Percentiles rank a stretch among this genome's conserved stretches.
Evolutionary conservation across 208 protist species (phyloP).

Genomic region (Wallacemonas sp.): DNA sequence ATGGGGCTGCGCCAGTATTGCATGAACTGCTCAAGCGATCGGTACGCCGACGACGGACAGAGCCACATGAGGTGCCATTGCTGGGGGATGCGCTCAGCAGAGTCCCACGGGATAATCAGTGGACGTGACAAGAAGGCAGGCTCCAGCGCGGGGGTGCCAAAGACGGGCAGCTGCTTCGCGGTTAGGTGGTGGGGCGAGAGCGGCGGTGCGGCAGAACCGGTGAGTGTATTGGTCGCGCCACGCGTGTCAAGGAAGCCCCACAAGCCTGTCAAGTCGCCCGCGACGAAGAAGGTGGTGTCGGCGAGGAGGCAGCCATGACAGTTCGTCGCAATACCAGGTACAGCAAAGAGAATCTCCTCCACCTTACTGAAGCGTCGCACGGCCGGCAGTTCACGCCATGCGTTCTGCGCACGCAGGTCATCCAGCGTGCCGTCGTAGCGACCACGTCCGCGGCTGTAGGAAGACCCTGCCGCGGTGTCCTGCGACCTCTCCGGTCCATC

Average conservation of each 20-base stretch:
- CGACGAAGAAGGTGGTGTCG: conserved; percentile 85
- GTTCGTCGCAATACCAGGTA: conserved; percentile 83
- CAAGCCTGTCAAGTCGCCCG: conserved; percentile 67
- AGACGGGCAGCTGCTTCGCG: conserved; percentile 8
- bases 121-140: conserved; percentile 36
- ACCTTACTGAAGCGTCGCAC: conserved; percentile 77
- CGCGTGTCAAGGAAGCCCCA: conserved; percentile 38
- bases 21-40: conserved; percentile 28
- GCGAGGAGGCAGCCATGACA: conserved; percentile 86
- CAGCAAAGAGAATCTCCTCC: conserved; percentile 88
- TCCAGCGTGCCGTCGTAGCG: conserved; percentile 8
- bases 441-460: background rate
- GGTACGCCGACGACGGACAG: conserved; percentile 54
- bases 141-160: conserved; percentile 23
- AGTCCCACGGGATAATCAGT: conserved; percentile 56
- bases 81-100: conserved; percentile 35
- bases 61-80: conserved; percentile 61
- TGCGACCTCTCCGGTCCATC: background rate
- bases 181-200: conserved; percentile 12
- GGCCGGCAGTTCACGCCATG: conserved; percentile 28
- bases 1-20: conserved; percentile 24
- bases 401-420: conserved; percentile 5
- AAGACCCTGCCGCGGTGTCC: background rate
- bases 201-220: background rate
- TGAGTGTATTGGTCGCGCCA: background rate